These are phyloP conservation scores for Tubosaeta brunneosetosa DNA, from an alignment of 768 basidiomycete genomes.

Conservation along the genomic window DNA sequence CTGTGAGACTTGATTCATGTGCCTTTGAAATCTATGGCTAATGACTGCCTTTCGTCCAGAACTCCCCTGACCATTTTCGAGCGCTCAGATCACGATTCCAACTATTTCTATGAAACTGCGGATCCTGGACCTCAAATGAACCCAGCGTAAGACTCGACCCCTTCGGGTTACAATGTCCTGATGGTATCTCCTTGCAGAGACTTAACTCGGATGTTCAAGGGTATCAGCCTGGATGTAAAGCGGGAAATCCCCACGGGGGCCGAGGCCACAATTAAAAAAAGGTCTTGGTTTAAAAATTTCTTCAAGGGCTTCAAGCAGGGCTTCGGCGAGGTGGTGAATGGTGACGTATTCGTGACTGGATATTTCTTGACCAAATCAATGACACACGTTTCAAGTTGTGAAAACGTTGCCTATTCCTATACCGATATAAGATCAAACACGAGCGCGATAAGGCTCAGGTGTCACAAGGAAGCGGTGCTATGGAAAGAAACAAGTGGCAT, in stretches of 20 bases:
- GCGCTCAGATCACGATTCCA: neutral
- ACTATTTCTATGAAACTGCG: neutral
- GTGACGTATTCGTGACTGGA: neutral
- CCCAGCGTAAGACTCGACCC: neutral
- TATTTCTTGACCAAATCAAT: neutral
- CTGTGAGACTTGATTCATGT: neutral
- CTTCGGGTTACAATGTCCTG: neutral
- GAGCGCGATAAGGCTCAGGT: neutral
- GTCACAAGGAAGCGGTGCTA: neutral
- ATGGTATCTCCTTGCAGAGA: neutral
- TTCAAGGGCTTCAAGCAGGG: neutral
- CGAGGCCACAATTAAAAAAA: neutral
- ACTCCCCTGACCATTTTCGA: neutral
- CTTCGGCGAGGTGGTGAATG: neutral
- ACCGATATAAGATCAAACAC: neutral
- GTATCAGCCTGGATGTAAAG: neutral
- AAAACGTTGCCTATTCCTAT: neutral
- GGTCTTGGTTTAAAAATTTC: neutral
- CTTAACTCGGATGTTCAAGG: no score
- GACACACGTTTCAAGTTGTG: neutral
- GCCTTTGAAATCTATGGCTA: neutral
- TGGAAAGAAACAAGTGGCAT: neutral
- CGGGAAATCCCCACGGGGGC: neutral
- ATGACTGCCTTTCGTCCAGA: neutral
- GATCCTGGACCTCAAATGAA: no score